Conservation (phyloP, 345 rosid species). For the Melaleuca quinquenervia region DNA sequence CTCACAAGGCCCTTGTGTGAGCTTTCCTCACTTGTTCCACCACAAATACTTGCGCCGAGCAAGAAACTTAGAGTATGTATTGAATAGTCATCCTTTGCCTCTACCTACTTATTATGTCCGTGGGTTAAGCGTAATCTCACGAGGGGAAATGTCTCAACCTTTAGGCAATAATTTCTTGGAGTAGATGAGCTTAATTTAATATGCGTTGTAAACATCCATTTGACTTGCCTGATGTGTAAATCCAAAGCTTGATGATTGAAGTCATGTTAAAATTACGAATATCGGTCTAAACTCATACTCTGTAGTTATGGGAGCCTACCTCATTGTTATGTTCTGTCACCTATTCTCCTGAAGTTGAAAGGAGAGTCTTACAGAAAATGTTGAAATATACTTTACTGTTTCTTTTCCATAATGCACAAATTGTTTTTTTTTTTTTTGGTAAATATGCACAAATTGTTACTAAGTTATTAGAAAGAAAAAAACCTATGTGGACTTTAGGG, state of each 20-base stretch:
- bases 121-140: neutral
- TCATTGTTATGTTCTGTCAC: neutral
- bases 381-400: neutral
- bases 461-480: neutral
- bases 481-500: neutral
- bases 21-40: constrained; percentile 85
- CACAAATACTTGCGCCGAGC: constrained; percentile 76
- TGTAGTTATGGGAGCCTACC: neutral
- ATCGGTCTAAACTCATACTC: neutral
- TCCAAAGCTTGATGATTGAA: neutral
- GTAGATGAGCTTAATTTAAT: neutral
- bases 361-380: neutral
- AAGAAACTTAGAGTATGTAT: constrained; percentile 85
- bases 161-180: neutral
- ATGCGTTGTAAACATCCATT: neutral
- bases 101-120: neutral
- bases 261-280: neutral
- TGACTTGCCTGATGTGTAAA: neutral
- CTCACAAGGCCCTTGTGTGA: constrained; percentile 97
- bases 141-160: neutral
- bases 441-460: neutral
- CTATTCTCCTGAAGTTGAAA: neutral
- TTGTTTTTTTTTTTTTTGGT: too few relatives aligned
- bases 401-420: neutral
- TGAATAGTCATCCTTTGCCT: neutral